phyloP scores from a whole-genome alignment of 2,329 filamentous ascomycete genomes.

The Fusarium fujikuroi region DNA sequence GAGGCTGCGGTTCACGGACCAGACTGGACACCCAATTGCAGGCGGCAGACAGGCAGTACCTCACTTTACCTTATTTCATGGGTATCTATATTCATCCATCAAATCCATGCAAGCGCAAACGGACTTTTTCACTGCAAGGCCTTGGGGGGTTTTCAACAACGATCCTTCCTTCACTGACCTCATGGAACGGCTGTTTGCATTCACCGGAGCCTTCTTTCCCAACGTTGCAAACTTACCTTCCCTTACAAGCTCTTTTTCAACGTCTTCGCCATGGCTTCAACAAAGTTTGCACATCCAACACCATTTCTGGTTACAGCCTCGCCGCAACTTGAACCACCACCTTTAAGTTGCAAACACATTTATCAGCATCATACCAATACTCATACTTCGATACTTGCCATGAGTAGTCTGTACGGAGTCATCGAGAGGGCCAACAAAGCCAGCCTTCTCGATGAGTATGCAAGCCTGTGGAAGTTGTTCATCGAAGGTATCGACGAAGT shows the following conservation, averaged over 20 bases:
- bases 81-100: constrained; percentile 14
- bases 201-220: neutral
- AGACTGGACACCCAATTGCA: constrained; percentile 22
- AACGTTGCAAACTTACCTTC: neutral
- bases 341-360: constrained; percentile 6
- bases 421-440: constrained; percentile 38
- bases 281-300: constrained; percentile 24
- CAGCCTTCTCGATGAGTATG: neutral
- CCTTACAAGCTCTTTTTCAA: neutral
- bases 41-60: neutral
- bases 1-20: constrained; percentile 28
- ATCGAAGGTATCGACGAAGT: constrained; percentile 33
- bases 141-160: neutral
- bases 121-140: constrained; percentile 9
- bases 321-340: constrained; percentile 1
- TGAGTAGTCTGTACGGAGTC: constrained; percentile 30
- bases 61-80: constrained; percentile 8
- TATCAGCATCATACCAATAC: neutral
- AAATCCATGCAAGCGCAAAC: constrained; percentile 24
- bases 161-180: neutral
- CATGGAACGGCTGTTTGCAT: constrained; percentile 6
- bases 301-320: constrained; percentile 15
- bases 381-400: neutral
- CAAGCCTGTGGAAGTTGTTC: constrained; percentile 29
- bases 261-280: constrained; percentile 24